phyloP scores from a whole-genome alignment of 192 early-diverging fungal species.

The Entomortierella beljakovae region DNA sequence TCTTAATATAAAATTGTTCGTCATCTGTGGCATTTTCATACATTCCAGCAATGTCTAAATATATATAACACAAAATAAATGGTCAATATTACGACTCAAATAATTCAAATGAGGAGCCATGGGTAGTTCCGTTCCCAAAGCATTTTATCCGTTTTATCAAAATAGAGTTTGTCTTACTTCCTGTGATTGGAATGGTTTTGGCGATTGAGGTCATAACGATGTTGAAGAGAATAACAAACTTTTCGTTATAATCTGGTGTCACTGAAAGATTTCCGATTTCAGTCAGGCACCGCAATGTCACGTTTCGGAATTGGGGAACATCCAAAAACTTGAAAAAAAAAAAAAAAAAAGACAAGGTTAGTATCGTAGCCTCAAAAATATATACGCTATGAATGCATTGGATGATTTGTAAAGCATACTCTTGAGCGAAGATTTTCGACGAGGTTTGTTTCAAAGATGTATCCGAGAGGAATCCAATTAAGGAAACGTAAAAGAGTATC shows the following conservation, averaged over 20 bases:
- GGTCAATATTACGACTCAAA: too few species aligned
- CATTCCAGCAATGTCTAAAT: conserved; percentile 78
- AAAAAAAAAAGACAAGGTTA: neutral
- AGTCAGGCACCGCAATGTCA: conserved; percentile 95
- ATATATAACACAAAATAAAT: neutral
- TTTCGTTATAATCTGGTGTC: conserved; percentile 81
- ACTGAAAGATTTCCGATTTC: conserved; percentile 92
- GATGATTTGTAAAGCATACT: conserved; percentile 54
- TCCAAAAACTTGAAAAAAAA: conserved; percentile 77
- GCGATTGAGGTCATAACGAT: conserved; percentile 77
- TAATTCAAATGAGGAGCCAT: too few species aligned
- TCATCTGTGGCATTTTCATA: conserved; percentile 88
- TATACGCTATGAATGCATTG: neutral
- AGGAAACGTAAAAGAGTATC: conserved; percentile 93
- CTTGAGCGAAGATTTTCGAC: conserved; percentile 86
- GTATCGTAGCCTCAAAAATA: neutral
- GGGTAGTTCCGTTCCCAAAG: too few species aligned
- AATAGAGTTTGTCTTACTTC: conserved; percentile 60
- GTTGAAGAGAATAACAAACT: conserved; percentile 87
- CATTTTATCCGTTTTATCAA: neutral
- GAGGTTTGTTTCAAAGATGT: conserved; percentile 95
- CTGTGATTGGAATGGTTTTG: conserved; percentile 73
- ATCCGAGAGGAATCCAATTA: conserved; percentile 99
- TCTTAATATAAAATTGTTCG: conserved; percentile 96
- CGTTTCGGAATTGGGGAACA: conserved; percentile 88